Base-by-base conservation (phyloP, 148 eudicot species). In the Bassia scoparia region DNA sequence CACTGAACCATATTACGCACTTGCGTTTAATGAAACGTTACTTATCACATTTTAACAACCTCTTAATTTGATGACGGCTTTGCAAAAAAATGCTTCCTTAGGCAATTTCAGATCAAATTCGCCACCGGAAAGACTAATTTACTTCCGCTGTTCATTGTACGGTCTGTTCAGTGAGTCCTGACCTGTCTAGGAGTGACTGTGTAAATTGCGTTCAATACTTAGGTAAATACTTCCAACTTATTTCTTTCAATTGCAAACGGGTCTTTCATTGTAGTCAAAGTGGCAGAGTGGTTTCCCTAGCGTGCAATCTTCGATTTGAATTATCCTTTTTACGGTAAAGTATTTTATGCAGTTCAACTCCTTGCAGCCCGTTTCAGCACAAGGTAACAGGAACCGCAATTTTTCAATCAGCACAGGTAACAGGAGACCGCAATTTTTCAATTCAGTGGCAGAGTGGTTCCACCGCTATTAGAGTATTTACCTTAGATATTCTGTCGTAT, bases 101-200 rank as follows among this genome's bases (percentile, higher is more conserved):
- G 77, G 77, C 15, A 55, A 49, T 72, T 68, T 3, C 30, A 52
- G 23, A 53, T 59, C 30, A 78, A 73, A 68, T 79, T 79, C n/a
- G 83, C 83, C 13, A 79, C 80, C 3, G 48, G 37, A 64, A 20
- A 76, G 38, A 71, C 46, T 1, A 62, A 65, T 7, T 68, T 62
- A 63, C 76, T 1, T 35, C 44, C 10, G 31, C 38, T 63, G 43
- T 6, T 16, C 50, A 2, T 23, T 86, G 23, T 81, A 68, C 30
- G 60, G 73, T 1, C 72, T 33, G 67, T 74, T 46, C 81, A 78
- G 74, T 78, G 81, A 78, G 77, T 23, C 77, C 69, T 31, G 73
- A 78, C 48, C 38, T 78, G 62, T 49, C 77, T 24, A 35, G 52
- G 7, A 8, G 8, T 3, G 64, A 81, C 3, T 78, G 86, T 35